Base-by-base conservation (phyloP, 345 rosid species). In the Salix koriyanagi region DNA sequence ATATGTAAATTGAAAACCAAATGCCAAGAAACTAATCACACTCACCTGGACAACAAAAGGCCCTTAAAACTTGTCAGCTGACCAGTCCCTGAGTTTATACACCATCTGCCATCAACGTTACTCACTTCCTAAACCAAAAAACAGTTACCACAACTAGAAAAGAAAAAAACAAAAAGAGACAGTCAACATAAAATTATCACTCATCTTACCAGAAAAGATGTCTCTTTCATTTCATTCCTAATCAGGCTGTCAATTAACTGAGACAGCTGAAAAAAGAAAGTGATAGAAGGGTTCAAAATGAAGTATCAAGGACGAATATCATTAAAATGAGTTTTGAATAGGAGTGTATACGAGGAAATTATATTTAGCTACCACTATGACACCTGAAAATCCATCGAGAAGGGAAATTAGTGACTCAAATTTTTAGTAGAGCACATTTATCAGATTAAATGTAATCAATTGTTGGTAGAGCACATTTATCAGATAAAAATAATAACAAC, bases 101-200 rank as follows among this genome's bases (percentile, higher is more conserved):
- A 95, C 98, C 96, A 93, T 87, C 99, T 89, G 71, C 98, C 98
- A 32, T 83, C 84, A 71, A 90, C 76, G 46, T 82, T 87, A 82
- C 85, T 84, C 73, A 84, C 87, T 80, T 82, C 92, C 99, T 95
- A 79, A 68, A 83, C 50, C 39, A 42, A 36, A 75, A 82, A 48
- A 71, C 77, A 48, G 62, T 54, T 28, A 79, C 52, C 21, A 74
- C 14, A 68, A 81, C 60, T 65, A 80, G 62, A 41, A 75, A 4
- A 23, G 77, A 81, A 60, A 61, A 61, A 39, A 69, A 56, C 37
- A 84, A 50, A 76, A 75, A 50, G n/a, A 23, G 65, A 82, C 76
- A 75, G 78, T 61, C 21, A 71, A 70, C 50, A 18, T 21, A 62
- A 13, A 65, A 50, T 46, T 44, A 50, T 46, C 36, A 70, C 67